Evolutionary conservation across 371 early-diverging fungal species (phyloP).

Genomic region (Mortierella sp.): DNA sequence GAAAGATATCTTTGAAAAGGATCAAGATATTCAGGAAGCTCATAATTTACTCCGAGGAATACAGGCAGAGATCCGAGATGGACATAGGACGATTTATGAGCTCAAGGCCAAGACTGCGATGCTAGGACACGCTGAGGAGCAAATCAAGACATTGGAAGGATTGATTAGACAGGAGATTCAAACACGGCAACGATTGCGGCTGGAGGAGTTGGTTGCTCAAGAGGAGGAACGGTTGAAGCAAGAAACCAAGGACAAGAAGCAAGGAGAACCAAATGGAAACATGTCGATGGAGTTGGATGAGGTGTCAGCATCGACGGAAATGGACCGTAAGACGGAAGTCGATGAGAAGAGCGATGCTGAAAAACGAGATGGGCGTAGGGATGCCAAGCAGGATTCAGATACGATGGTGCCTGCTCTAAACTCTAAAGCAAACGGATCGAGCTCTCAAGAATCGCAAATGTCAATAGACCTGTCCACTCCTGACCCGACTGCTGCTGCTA

Average conservation of each 20-base stretch:
- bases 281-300: neutral
- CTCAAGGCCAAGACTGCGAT: slow-evolving; percentile 17
- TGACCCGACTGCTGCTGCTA: neutral
- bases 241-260: neutral
- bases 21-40: slow-evolving; percentile 66
- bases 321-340: neutral
- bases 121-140: slow-evolving; percentile 32
- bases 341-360: neutral
- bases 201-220: slow-evolving; percentile 35
- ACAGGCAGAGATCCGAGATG: slow-evolving; percentile 39
- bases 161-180: slow-evolving; percentile 46
- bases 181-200: slow-evolving; percentile 37
- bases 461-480: neutral
- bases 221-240: slow-evolving; percentile 24
- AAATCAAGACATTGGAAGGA: slow-evolving; percentile 31
- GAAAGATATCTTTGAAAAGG: slow-evolving; percentile 69
- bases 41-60: slow-evolving; percentile 41
- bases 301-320: neutral
- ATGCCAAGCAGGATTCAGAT: neutral
- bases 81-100: slow-evolving; percentile 42
- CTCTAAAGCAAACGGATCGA: neutral
- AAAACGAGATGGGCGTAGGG: neutral
- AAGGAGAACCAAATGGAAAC: neutral
- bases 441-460: neutral
- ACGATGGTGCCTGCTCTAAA: neutral